Conservation (phyloP, 345 rosid genomes). For the Firmiana major region DNA sequence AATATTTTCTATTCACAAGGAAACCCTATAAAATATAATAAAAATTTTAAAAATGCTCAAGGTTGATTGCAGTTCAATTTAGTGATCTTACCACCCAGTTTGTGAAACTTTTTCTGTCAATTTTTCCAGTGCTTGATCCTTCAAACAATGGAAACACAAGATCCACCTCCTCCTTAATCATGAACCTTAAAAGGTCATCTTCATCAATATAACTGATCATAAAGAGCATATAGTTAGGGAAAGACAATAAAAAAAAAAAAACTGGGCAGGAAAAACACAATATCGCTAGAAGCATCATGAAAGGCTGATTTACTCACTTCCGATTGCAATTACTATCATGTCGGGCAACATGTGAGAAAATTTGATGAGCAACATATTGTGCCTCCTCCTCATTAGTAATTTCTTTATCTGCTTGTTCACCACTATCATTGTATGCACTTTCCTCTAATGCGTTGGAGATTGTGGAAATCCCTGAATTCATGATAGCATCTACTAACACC, state of each 20-base stretch:
- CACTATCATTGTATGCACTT: constrained; percentile 31
- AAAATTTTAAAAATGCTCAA: too few species aligned
- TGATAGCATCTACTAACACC: constrained; percentile 68
- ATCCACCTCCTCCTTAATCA: constrained; percentile 87
- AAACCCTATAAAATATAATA: not conserved
- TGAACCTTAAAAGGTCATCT: constrained; percentile 67
- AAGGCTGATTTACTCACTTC: constrained; percentile 39
- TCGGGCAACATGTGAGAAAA: constrained; percentile 57
- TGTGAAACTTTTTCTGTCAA: constrained; percentile 58
- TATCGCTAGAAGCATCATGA: not conserved
- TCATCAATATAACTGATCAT: constrained; percentile 63
- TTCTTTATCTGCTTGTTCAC: constrained; percentile 41
- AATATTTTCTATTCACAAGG: not conserved
- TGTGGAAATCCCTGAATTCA: constrained; percentile 60
- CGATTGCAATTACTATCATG: constrained; percentile 13
- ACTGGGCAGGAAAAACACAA: not conserved
- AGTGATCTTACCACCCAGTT: constrained; percentile 71
- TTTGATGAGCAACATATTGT: constrained; percentile 56
- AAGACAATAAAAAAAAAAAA: not conserved
- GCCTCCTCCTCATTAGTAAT: constrained; percentile 86
- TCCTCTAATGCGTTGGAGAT: constrained; percentile 69
- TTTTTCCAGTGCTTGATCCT: constrained; percentile 46
- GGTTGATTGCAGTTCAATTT: not conserved
- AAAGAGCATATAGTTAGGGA: constrained; percentile 1
- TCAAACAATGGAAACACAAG: constrained; percentile 64